A percentile compares a stretch with the other conserved stretches of the same genome.
These are phyloP conservation scores for Tuber brumale DNA, from an alignment of 495 filamentous ascomycete species.

Conservation along the genomic window DNA sequence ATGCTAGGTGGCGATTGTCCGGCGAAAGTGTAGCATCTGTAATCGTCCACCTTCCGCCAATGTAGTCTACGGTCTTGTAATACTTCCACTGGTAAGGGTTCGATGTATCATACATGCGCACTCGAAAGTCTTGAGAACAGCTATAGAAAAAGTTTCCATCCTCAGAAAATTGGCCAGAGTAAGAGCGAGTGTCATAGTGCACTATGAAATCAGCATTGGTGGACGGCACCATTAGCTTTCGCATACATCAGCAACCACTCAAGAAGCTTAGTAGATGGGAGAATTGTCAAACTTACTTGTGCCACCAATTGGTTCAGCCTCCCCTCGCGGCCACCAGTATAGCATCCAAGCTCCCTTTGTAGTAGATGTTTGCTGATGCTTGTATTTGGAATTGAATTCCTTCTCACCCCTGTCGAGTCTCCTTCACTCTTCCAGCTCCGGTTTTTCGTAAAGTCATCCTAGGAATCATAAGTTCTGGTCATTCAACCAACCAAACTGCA, in stretches of 20 bases:
- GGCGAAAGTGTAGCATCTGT: conserved; percentile 89
- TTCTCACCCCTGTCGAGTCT: neutral
- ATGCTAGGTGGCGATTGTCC: conserved; percentile 85
- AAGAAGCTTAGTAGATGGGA: neutral
- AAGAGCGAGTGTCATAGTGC: conserved; percentile 74
- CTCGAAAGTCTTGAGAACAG: conserved; percentile 85
- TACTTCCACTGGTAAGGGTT: conserved; percentile 94
- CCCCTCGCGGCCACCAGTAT: conserved; percentile 49
- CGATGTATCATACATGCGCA: conserved; percentile 95
- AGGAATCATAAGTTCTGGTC: conserved; percentile 3
- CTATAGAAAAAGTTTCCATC: conserved; percentile 98
- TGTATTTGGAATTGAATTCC: neutral
- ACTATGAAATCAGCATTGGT: conserved; percentile 80
- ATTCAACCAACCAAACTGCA: neutral
- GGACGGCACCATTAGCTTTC: conserved; percentile 58
- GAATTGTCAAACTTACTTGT: conserved; percentile 49
- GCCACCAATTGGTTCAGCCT: conserved; percentile 58
- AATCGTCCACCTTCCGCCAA: conserved; percentile 86
- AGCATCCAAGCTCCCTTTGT: conserved; percentile 69
- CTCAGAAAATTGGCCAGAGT: conserved; percentile 92
- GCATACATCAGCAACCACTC: conserved; percentile 15
- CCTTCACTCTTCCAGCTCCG: neutral
- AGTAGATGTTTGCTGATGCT: conserved; percentile 60
- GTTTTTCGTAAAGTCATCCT: conserved; percentile 9
- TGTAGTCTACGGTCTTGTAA: conserved; percentile 85